Evolutionary conservation across 768 basidiomycete genomes (phyloP).

Genomic region (Lactarius hatsudake): DNA sequence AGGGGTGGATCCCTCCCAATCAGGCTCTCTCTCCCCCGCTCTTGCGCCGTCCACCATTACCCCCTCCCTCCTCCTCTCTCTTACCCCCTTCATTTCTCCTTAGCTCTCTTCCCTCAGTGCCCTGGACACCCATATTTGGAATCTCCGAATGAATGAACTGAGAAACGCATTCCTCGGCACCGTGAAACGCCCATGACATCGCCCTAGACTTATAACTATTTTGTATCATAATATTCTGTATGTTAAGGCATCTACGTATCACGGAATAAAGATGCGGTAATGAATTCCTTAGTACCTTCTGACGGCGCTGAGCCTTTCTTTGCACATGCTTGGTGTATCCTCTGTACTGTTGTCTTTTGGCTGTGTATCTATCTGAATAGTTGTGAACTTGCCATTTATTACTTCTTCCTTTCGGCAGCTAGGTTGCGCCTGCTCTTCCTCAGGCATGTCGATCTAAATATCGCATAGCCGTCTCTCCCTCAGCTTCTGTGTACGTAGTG

Average conservation of each 20-base stretch:
- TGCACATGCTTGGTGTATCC: too few species aligned
- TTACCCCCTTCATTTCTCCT: constrained; percentile 2
- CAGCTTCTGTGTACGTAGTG: background rate
- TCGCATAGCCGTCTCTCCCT: background rate
- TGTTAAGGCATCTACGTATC: background rate
- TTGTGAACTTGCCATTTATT: background rate
- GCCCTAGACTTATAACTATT: background rate
- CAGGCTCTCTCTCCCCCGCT: constrained; percentile 15
- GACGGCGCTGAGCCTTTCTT: too few species aligned
- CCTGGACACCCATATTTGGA: background rate
- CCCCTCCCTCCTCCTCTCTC: constrained; percentile 8
- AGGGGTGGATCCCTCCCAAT: constrained; percentile 21
- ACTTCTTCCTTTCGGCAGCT: background rate
- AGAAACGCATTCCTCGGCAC: background rate
- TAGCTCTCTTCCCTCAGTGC: constrained; percentile 1
- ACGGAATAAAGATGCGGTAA: background rate
- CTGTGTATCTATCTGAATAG: background rate
- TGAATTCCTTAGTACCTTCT: too few species aligned
- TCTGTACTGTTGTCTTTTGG: too few species aligned
- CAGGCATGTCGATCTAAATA: background rate
- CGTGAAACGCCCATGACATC: background rate
- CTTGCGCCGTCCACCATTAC: constrained; percentile 7
- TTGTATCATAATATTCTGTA: background rate
- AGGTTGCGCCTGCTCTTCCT: background rate
- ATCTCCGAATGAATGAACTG: background rate